These are phyloP conservation scores for Pleurotus eryngii DNA, from an alignment of 768 basidiomycete species.

Conservation along the genomic window DNA sequence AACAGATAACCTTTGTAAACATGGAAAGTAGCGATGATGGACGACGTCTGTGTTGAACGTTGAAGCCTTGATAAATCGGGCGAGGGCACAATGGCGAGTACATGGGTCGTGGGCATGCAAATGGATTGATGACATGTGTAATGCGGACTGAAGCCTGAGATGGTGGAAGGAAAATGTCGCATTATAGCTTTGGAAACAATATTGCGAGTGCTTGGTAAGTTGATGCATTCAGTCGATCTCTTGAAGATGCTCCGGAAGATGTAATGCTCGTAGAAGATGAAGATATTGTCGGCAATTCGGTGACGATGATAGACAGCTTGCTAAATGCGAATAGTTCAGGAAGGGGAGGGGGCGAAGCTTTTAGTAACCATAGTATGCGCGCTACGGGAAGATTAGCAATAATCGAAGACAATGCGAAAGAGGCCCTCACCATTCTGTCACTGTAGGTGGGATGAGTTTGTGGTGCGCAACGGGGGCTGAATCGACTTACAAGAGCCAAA, in stretches of 20 bases:
- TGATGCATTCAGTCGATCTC: background rate
- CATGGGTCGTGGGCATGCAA: background rate
- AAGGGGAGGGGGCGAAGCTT: background rate
- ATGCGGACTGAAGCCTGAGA: too few relatives aligned
- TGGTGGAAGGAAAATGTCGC: background rate
- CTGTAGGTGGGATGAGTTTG: slow-evolving; percentile 23
- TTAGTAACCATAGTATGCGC: slow-evolving; percentile 64
- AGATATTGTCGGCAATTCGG: background rate
- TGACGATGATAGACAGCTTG: background rate
- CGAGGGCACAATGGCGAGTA: too few relatives aligned
- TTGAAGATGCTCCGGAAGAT: slow-evolving; percentile 6
- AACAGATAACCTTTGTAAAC: too few relatives aligned
- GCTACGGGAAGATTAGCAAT: slow-evolving; percentile 30
- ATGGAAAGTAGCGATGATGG: too few relatives aligned
- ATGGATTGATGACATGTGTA: too few relatives aligned
- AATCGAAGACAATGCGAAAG: background rate
- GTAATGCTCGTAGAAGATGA: background rate
- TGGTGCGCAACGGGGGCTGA: background rate
- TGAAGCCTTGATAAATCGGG: too few relatives aligned
- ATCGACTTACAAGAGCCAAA: slow-evolving; percentile 72
- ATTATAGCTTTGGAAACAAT: background rate
- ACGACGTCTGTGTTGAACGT: too few relatives aligned
- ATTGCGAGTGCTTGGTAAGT: background rate
- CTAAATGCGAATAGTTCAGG: background rate
- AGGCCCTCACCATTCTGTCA: slow-evolving; percentile 50